Conservation (phyloP, 768 basidiomycete species). For the Lentinus brumalis region DNA sequence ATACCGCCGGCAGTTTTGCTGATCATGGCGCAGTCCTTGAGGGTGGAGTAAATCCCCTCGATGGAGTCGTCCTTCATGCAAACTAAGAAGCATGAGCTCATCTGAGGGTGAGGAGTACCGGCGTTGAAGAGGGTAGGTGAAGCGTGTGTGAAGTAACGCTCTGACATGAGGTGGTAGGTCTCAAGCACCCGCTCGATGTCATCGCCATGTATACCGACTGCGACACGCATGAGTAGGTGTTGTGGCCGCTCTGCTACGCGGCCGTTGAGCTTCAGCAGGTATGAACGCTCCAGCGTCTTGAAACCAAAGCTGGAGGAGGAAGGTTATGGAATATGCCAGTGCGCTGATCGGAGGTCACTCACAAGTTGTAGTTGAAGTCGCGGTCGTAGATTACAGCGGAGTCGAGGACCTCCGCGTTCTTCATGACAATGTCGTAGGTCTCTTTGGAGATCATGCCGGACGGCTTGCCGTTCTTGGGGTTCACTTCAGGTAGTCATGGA, state of each 20-base stretch:
- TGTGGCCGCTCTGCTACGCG: constrained; percentile 97
- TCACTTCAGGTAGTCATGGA: constrained; percentile 52
- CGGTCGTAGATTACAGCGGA: constrained; percentile 97
- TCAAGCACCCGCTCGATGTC: constrained; percentile 89
- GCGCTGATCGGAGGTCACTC: constrained; percentile 29
- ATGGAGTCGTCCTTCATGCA: constrained; percentile 99
- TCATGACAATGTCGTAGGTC: constrained; percentile 79
- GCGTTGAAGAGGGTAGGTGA: constrained; percentile 98
- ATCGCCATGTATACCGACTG: constrained; percentile 91
- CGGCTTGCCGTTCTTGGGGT: constrained; percentile 88
- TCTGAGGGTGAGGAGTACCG: constrained; percentile 92
- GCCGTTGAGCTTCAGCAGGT: constrained; percentile 91
- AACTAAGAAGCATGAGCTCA: constrained; percentile 96
- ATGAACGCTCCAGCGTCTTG: constrained; percentile 98
- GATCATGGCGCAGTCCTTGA: constrained; percentile 98
- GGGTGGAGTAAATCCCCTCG: constrained; percentile 98
- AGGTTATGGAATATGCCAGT: background rate
- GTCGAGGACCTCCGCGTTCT: constrained; percentile 81
- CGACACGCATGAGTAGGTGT: constrained; percentile 99
- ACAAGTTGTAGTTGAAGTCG: constrained; percentile 98
- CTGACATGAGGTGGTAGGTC: constrained; percentile 96
- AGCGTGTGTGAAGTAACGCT: constrained; percentile 97
- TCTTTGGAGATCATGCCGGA: constrained; percentile 92
- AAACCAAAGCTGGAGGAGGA: constrained; percentile 80
- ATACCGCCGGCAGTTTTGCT: constrained; percentile 99